These are phyloP conservation scores for Bauhinia variegata DNA, from an alignment of 306 rosid genomes.

Conservation along the genomic window DNA sequence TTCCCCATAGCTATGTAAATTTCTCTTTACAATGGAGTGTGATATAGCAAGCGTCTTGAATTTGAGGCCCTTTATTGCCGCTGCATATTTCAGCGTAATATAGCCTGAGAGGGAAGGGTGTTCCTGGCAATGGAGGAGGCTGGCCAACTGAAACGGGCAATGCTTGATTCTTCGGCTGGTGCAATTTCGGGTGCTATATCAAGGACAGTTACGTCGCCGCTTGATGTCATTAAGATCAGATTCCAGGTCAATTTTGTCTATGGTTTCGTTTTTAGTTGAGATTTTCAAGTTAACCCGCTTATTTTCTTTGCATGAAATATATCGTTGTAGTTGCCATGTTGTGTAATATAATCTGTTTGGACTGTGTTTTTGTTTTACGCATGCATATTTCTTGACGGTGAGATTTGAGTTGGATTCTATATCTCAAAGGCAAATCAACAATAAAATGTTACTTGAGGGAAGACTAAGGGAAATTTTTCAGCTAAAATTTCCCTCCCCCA, in stretches of 20 bases:
- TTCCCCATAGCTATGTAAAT: background rate
- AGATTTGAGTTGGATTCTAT: too few species aligned
- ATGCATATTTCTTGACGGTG: too few species aligned
- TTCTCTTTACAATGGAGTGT: background rate
- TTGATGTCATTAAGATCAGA: constrained; percentile 95
- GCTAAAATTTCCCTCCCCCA: background rate
- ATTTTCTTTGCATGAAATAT: too few species aligned
- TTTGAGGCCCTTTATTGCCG: background rate
- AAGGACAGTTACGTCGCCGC: constrained; percentile 87
- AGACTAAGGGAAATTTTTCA: too few species aligned
- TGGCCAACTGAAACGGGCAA: constrained; percentile 66
- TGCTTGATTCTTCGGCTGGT: constrained; percentile 73
- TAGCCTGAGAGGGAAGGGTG: constrained; percentile 34
- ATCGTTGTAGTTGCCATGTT: too few species aligned
- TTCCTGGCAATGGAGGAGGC: constrained; percentile 72
- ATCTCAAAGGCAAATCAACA: background rate
- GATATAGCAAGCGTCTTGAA: constrained; percentile 3
- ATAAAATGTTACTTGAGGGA: too few species aligned
- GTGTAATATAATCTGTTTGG: too few species aligned
- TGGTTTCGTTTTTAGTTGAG: background rate
- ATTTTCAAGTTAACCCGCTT: constrained; percentile 6
- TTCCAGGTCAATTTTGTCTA: constrained; percentile 63
- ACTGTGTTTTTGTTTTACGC: too few species aligned
- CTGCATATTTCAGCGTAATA: constrained; percentile 40
- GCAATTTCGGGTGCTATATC: constrained; percentile 87